Conservation (phyloP, 208 protist genomes). For the Wallacemonas sp. region DNA sequence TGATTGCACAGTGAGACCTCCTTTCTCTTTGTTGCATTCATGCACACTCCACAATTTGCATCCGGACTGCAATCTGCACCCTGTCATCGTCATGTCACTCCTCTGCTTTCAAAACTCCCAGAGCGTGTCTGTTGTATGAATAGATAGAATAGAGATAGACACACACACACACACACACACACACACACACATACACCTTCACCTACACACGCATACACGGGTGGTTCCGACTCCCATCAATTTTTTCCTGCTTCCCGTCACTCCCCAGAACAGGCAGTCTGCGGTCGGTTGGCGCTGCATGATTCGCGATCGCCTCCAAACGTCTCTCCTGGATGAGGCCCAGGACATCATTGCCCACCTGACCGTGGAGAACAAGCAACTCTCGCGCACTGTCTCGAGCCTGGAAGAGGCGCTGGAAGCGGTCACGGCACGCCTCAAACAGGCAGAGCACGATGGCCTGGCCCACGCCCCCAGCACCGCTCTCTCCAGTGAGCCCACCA, state of each 20-base stretch:
- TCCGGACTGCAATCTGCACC: no score
- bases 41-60: no score
- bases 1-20: no score
- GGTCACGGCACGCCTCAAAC: background rate
- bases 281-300: background rate
- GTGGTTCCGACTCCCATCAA: background rate
- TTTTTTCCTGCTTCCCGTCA: background rate
- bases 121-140: background rate
- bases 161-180: background rate
- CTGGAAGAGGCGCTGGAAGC: slow-evolving; percentile 2
- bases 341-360: slow-evolving; percentile 26
- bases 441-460: slow-evolving; percentile 19
- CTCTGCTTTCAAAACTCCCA: background rate
- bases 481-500: no score
- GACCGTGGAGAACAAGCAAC: slow-evolving; percentile 33
- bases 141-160: slow-evolving; percentile 2
- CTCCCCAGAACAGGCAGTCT: background rate
- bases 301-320: slow-evolving; percentile 32
- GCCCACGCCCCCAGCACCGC: no score
- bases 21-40: no score
- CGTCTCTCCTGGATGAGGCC: slow-evolving; percentile 23
- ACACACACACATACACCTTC: background rate
- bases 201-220: background rate
- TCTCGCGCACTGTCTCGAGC: slow-evolving; percentile 13
- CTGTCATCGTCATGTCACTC: background rate